These are phyloP conservation scores for Phytophthora aleatoria DNA, from an alignment of 352 stramenopile genomes.

Conservation along the genomic window DNA sequence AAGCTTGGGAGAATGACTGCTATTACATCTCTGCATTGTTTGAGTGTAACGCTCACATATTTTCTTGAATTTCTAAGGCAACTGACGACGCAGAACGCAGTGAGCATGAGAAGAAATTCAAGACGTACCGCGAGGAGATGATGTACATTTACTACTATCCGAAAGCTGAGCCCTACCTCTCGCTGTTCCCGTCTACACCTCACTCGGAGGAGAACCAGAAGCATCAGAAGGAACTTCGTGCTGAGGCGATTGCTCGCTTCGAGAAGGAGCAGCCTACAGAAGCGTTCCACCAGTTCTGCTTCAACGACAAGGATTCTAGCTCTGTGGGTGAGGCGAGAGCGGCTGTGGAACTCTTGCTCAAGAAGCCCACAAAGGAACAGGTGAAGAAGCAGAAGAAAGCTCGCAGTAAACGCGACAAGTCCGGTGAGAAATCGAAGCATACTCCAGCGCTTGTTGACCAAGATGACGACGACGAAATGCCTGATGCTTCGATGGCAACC, in stretches of 20 bases:
- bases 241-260: conserved; percentile 53
- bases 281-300: conserved; percentile 79
- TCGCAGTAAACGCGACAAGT: conserved; percentile 54
- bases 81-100: conserved; percentile 45
- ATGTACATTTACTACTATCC: conserved; percentile 89
- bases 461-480: conserved; percentile 49
- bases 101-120: conserved; percentile 45
- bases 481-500: conserved; percentile 17
- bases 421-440: conserved; percentile 36
- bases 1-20: not conserved
- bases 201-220: conserved; percentile 58
- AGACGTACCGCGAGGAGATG: conserved; percentile 62
- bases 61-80: conserved; percentile 22
- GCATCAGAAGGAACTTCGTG: conserved; percentile 51
- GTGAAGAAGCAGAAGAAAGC: conserved; percentile 74
- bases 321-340: conserved; percentile 18
- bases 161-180: conserved; percentile 71
- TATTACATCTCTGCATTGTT: too few relatives aligned
- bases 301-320: conserved; percentile 47
- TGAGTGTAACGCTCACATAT: too few relatives aligned
- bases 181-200: conserved; percentile 62
- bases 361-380: conserved; percentile 71
- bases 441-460: conserved; percentile 54
- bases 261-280: conserved; percentile 59
- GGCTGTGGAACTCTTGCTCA: conserved; percentile 58